These are phyloP conservation scores for Exutisphaerella laricina DNA, from an alignment of 2,329 filamentous ascomycete species.

Conservation along the genomic window DNA sequence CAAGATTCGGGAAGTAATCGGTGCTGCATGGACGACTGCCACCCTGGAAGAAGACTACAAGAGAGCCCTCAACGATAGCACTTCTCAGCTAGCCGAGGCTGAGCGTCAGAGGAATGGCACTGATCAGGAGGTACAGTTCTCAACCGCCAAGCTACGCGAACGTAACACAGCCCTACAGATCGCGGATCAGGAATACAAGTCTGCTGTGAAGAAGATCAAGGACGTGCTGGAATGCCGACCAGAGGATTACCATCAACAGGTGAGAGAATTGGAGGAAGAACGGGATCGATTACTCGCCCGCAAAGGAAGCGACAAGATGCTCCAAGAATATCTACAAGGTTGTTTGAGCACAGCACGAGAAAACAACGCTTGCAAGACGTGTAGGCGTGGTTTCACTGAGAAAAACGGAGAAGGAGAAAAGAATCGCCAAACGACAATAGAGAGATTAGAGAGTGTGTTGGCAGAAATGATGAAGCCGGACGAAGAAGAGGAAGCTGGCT, in stretches of 20 bases:
- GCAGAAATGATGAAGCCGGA: constrained; percentile 5
- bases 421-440: constrained; percentile 59
- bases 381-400: constrained; percentile 60
- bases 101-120: constrained; percentile 65
- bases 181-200: constrained; percentile 56
- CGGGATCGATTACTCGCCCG: constrained; percentile 60
- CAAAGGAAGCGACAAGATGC: constrained; percentile 18
- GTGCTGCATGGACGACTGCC: constrained; percentile 60
- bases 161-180: constrained; percentile 59
- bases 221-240: constrained; percentile 42
- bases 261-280: constrained; percentile 40
- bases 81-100: constrained; percentile 55
- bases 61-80: constrained; percentile 53
- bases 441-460: constrained; percentile 53
- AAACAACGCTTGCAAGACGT: constrained; percentile 71
- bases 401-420: constrained; percentile 46
- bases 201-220: constrained; percentile 48
- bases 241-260: constrained; percentile 47
- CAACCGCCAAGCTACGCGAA: constrained; percentile 66
- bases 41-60: constrained; percentile 69
- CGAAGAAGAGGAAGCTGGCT: constrained; percentile 39
- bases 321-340: constrained; percentile 23
- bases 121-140: constrained; percentile 66
- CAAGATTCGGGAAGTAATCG: constrained; percentile 62
- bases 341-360: constrained; percentile 48